phyloP scores from a whole-genome alignment of 306 rosid species.

The Cicer chorassanicum region DNA sequence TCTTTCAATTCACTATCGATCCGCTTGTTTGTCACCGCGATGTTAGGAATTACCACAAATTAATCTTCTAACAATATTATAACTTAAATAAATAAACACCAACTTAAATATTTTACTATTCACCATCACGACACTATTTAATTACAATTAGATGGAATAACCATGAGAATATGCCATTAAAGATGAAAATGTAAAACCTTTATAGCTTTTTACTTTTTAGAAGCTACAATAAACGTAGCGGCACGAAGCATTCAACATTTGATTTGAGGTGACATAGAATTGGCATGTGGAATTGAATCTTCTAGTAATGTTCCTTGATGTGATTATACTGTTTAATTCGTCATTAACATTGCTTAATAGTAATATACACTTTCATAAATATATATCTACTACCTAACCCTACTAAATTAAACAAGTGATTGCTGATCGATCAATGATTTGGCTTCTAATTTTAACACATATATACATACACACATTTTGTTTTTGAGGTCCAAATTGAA shows the following conservation, averaged over 20 bases:
- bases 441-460: constrained; percentile 46
- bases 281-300: constrained; percentile 14
- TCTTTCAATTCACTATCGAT: too few species aligned
- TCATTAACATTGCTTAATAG: constrained; percentile 31
- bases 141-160: constrained; percentile 34
- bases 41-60: too few species aligned
- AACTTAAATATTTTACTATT: background rate
- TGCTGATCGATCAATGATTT: constrained; percentile 45
- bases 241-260: constrained; percentile 34
- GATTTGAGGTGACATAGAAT: background rate
- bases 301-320: background rate
- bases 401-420: constrained; percentile 38
- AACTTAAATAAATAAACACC: background rate
- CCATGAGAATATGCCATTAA: constrained; percentile 40
- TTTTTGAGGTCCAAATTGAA: constrained; percentile 46
- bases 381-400: constrained; percentile 45
- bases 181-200: constrained; percentile 31
- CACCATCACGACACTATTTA: background rate
- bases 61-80: background rate
- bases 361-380: constrained; percentile 35
- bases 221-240: background rate
- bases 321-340: constrained; percentile 26
- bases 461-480: background rate
- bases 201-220: constrained; percentile 15
- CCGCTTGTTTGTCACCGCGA: too few species aligned